Evolutionary conservation across 371 early-diverging fungal genomes (phyloP), one percentile per base, ranked within the genome.

Genomic region (Capillidium heterosporum): DNA sequence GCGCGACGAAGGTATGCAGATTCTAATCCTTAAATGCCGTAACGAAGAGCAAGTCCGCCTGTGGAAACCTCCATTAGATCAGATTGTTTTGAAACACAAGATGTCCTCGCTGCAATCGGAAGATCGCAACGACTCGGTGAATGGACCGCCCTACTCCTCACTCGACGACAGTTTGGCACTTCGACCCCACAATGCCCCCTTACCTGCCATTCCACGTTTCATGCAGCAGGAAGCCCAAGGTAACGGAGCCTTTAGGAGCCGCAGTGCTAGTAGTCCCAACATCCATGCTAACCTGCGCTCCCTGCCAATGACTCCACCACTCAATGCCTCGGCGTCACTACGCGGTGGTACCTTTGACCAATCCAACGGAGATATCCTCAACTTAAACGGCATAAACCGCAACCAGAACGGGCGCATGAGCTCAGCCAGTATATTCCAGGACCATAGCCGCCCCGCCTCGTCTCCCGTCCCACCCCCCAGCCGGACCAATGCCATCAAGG

Each of bases 21-120:
- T 80, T 46, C 85, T 97, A 60, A 79, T 82, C 32, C 65, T 95
- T 19, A 79, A 78, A 50, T 87, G 88, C 66, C 72, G 88, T 23
- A 87, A 88, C 57, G 86, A 84, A 59, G 97, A 97, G 59, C 91
- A 93, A 64, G 75, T 88, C 23, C 80, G 77, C 48, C 68, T 84
- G 56, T 97, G 98, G 96, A 78, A 82, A 65, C 64, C 67, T 21
- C 74, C 85, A 1, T 61, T 90, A 42, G 76, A 81, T 54, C 50
- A 21, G 19, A 42, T 47, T n/a, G 57, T 57, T 23, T 11, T 29
- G 26, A 50, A 51, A 32, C 51, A 44, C 29, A 31, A 52, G 28
- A 17, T 17, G 48, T 24, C 23, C 32, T 17, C 29, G 32, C 23
- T 39, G 26, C 40, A 32, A 27, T 8, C 31, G 27, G n/a, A 39